These are phyloP conservation scores for Cercospora brassicicola DNA, from an alignment of 2,329 filamentous ascomycete genomes.

Conservation along the genomic window DNA sequence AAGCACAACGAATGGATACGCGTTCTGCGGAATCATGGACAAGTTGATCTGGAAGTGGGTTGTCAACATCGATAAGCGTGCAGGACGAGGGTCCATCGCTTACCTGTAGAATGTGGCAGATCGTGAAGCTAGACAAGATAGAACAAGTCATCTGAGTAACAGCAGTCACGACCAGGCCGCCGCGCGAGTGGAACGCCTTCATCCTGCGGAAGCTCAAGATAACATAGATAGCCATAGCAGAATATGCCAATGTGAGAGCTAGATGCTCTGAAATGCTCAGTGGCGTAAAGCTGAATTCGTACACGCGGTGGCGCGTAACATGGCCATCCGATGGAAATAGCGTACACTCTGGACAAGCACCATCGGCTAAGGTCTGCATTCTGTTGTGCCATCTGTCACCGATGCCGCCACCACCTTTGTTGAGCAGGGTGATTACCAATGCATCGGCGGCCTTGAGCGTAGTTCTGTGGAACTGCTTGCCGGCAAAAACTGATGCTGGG, in stretches of 20 bases:
- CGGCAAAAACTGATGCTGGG: constrained; percentile 77
- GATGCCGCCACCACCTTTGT: constrained; percentile 64
- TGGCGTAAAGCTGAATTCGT: constrained; percentile 76
- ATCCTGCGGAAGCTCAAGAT: constrained; percentile 66
- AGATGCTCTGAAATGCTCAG: constrained; percentile 67
- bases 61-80: background rate
- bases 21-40: constrained; percentile 70
- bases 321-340: constrained; percentile 63
- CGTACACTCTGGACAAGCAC: constrained; percentile 58
- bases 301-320: constrained; percentile 60
- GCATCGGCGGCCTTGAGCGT: constrained; percentile 71
- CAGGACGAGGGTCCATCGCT: too few species aligned
- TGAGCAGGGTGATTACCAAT: constrained; percentile 73
- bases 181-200: constrained; percentile 71
- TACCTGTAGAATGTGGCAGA: constrained; percentile 70
- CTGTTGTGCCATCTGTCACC: constrained; percentile 66
- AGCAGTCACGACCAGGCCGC: constrained; percentile 71
- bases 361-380: constrained; percentile 54
- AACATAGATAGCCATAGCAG: constrained; percentile 64
- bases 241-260: constrained; percentile 65
- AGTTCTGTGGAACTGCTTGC: constrained; percentile 71
- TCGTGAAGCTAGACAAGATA: constrained; percentile 75
- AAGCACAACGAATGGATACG: constrained; percentile 74
- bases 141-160: constrained; percentile 66
- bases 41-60: constrained; percentile 56